Evolutionary conservation across 352 stramenopile genomes (phyloP).

Genomic region (Detonula confervacea): DNA sequence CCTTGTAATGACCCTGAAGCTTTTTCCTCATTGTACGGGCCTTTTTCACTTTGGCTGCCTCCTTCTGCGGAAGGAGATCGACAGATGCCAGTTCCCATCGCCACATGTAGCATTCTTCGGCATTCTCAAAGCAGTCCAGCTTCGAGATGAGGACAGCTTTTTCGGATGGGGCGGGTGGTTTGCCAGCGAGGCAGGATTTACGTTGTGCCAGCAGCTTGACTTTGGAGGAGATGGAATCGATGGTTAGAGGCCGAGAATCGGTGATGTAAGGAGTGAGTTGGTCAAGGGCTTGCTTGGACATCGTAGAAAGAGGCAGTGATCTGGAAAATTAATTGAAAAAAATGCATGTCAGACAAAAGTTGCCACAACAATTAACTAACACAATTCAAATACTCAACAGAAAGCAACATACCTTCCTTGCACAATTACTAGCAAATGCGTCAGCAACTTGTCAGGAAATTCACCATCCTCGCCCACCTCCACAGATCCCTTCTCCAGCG

Average conservation of each 20-base stretch:
- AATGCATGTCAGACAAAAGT: neutral
- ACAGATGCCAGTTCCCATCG: constrained; percentile 75
- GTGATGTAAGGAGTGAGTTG: constrained; percentile 34
- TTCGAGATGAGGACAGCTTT: constrained; percentile 34
- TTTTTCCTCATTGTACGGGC: constrained; percentile 65
- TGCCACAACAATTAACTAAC: too few relatives aligned
- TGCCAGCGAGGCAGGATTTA: constrained; percentile 63
- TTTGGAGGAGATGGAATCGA: constrained; percentile 61
- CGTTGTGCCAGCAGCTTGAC: constrained; percentile 74
- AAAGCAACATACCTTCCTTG: constrained; percentile 57
- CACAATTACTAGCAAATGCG: constrained; percentile 43
- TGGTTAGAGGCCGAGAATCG: constrained; percentile 22
- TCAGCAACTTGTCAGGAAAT: constrained; percentile 54
- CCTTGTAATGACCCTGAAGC: constrained; percentile 52
- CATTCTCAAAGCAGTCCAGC: constrained; percentile 71
- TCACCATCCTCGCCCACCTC: constrained; percentile 35
- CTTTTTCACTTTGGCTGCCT: constrained; percentile 59
- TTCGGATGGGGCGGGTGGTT: constrained; percentile 9
- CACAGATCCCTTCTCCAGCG: constrained; percentile 26
- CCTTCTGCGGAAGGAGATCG: constrained; percentile 60
- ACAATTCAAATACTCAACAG: neutral
- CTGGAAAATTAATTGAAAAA: constrained; percentile 15
- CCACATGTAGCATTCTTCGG: constrained; percentile 65
- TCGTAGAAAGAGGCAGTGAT: constrained; percentile 33
- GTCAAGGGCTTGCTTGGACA: constrained; percentile 32